A percentile compares a stretch with the other conserved stretches of the same genome.
These are phyloP conservation scores for Pochonia chlamydosporia DNA, from an alignment of 2,329 filamentous ascomycete genomes.

Conservation along the genomic window DNA sequence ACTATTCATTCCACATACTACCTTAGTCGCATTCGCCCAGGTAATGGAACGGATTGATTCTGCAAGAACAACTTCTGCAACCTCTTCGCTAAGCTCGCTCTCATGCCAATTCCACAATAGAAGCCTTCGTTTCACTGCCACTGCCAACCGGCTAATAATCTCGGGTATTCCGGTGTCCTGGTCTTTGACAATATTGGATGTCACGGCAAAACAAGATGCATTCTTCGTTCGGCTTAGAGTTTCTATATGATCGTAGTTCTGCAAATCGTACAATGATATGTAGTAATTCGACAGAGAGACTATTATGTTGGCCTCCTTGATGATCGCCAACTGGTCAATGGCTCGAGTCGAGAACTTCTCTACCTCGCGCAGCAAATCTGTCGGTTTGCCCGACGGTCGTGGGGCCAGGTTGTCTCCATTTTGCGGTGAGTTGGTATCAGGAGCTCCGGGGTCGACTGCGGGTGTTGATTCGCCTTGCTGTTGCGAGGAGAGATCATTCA, in stretches of 20 bases:
- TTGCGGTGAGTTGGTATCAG: conserved; percentile 20
- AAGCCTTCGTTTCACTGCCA: conserved; percentile 86
- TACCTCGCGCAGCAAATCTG: conserved; percentile 82
- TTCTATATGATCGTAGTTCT: conserved; percentile 77
- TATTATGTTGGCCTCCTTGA: conserved; percentile 90
- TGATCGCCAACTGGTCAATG: conserved; percentile 88
- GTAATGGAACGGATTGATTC: conserved; percentile 84
- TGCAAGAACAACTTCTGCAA: conserved; percentile 69
- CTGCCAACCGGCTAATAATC: conserved; percentile 85
- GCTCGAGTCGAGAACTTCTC: conserved; percentile 90
- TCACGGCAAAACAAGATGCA: conserved; percentile 84
- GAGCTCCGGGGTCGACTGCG: conserved; percentile 18
- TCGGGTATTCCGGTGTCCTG: conserved; percentile 79
- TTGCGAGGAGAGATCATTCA: conserved; percentile 59
- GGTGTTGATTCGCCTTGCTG: conserved; percentile 25
- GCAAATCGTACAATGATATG: conserved; percentile 83
- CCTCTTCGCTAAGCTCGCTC: conserved; percentile 73
- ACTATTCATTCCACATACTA: conserved; percentile 86
- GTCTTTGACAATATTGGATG: conserved; percentile 93
- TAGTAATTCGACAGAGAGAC: conserved; percentile 87
- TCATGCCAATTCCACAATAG: conserved; percentile 95
- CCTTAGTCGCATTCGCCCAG: conserved; percentile 81
- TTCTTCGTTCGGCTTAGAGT: conserved; percentile 78
- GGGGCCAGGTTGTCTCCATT: conserved; percentile 23
- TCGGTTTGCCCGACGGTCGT: conserved; percentile 44